These are phyloP conservation scores for Salix brachista DNA, from an alignment of 345 rosid genomes.

Conservation along the genomic window DNA sequence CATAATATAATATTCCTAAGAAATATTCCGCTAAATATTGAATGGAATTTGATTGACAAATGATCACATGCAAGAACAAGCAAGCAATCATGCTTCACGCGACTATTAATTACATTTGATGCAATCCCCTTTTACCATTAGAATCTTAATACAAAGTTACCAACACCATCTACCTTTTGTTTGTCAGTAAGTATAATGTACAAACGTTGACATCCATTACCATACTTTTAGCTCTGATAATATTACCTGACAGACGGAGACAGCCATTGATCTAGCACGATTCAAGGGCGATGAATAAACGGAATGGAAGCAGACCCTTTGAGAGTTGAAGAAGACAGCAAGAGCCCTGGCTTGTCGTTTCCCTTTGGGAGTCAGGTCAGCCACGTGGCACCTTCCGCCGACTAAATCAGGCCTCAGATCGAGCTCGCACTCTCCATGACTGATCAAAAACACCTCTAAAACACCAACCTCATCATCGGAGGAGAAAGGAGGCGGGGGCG, in stretches of 20 bases:
- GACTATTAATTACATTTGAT: not conserved
- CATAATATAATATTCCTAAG: not conserved
- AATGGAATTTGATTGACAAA: not conserved
- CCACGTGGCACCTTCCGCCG: slow-evolving; percentile 71
- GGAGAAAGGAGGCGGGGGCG: slow-evolving; percentile 43
- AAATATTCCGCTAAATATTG: not conserved
- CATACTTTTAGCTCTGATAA: not conserved
- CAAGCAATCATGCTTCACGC: not conserved
- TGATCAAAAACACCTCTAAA: slow-evolving; percentile 67
- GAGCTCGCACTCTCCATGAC: slow-evolving; percentile 79
- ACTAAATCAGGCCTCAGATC: slow-evolving; percentile 69
- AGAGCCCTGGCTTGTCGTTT: slow-evolving; percentile 90
- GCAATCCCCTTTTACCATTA: not conserved
- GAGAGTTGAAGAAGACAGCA: slow-evolving; percentile 75
- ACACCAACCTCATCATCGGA: not conserved
- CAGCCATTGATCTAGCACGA: slow-evolving; percentile 82
- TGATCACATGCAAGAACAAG: not conserved
- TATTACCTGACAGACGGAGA: slow-evolving; percentile 71
- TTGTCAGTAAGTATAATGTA: not conserved
- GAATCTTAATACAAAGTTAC: not conserved
- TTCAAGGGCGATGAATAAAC: slow-evolving; percentile 76
- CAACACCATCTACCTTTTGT: not conserved
- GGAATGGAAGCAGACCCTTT: slow-evolving; percentile 63
- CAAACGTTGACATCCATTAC: not conserved
- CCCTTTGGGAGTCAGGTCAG: slow-evolving; percentile 65